A percentile compares a stretch with the other conserved stretches of the same genome.
phyloP scores from a whole-genome alignment of 805 yeast species.

The Ogataea thermomethanolica region DNA sequence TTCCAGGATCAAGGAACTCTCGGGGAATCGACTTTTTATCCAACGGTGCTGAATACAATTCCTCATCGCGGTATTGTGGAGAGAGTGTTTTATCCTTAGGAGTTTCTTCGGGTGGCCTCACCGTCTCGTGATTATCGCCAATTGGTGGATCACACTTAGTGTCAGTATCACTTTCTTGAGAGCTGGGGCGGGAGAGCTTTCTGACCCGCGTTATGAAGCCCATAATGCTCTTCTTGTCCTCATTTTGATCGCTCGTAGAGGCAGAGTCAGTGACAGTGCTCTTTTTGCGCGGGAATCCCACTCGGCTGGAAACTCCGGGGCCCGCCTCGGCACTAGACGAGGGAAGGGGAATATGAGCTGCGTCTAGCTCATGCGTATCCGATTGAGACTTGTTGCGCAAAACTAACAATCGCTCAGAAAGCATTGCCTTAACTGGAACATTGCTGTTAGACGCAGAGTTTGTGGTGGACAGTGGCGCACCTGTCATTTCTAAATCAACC shows the following conservation, averaged over 20 bases:
- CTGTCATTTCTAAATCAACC: neutral
- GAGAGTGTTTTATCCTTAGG: too few relatives aligned
- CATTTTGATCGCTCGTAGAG: constrained; percentile 13
- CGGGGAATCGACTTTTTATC: constrained; percentile 40
- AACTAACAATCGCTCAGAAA: constrained; percentile 8
- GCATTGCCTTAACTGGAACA: constrained; percentile 6
- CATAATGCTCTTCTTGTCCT: constrained; percentile 9
- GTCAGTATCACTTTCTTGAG: constrained; percentile 14
- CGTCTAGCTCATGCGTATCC: constrained; percentile 1
- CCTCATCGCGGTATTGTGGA: constrained; percentile 10
- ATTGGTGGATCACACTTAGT: constrained; percentile 2
- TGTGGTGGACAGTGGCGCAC: constrained; percentile 2
- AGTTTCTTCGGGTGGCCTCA: too few relatives aligned
- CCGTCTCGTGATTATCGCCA: too few relatives aligned
- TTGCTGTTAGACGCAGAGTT: neutral
- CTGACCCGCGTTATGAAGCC: constrained; percentile 13
- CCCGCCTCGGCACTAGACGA: constrained; percentile 1
- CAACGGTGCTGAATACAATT: constrained; percentile 15
- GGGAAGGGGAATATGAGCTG: neutral
- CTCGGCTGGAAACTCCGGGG: constrained; percentile 1
- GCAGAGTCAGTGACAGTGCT: constrained; percentile 11
- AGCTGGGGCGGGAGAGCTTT: constrained; percentile 15
- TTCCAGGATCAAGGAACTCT: constrained; percentile 50
- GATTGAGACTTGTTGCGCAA: constrained; percentile 10
- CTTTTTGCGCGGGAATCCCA: constrained; percentile 5